phyloP scores from a whole-genome alignment of 2,329 filamentous ascomycete species.

The Daldinia eschscholtzii region DNA sequence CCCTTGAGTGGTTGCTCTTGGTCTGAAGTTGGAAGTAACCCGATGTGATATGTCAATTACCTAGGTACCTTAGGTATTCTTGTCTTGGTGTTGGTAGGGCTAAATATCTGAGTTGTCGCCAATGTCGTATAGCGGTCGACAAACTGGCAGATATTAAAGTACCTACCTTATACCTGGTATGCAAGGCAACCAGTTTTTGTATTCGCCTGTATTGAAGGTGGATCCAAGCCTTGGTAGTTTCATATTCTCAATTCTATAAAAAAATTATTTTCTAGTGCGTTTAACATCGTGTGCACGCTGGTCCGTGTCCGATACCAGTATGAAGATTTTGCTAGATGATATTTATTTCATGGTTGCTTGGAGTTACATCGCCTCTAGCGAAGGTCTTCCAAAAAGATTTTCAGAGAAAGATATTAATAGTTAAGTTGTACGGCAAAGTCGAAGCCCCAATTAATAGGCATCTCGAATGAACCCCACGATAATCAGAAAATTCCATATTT shows the following conservation, averaged over 20 bases:
- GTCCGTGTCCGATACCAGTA: background rate
- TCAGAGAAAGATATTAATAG: constrained; percentile 6
- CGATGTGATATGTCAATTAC: no score
- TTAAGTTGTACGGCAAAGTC: background rate
- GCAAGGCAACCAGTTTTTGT: background rate
- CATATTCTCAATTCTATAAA: background rate
- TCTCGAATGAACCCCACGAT: constrained; percentile 4
- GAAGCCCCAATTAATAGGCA: background rate
- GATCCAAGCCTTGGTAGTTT: background rate
- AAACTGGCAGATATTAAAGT: no score
- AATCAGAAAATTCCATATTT: background rate
- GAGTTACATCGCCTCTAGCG: background rate
- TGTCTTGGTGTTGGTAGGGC: no score
- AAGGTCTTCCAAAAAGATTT: no score
- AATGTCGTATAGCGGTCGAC: no score
- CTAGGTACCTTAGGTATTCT: no score
- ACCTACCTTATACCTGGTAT: no score
- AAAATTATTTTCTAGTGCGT: background rate
- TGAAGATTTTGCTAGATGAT: background rate
- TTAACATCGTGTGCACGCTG: background rate
- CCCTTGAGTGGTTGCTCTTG: background rate
- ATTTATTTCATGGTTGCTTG: background rate
- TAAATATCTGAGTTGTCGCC: no score
- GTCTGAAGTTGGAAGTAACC: background rate
- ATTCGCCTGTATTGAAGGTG: background rate